phyloP scores from a whole-genome alignment of 257 asterid genomes.

The Forsythia viridissima region DNA sequence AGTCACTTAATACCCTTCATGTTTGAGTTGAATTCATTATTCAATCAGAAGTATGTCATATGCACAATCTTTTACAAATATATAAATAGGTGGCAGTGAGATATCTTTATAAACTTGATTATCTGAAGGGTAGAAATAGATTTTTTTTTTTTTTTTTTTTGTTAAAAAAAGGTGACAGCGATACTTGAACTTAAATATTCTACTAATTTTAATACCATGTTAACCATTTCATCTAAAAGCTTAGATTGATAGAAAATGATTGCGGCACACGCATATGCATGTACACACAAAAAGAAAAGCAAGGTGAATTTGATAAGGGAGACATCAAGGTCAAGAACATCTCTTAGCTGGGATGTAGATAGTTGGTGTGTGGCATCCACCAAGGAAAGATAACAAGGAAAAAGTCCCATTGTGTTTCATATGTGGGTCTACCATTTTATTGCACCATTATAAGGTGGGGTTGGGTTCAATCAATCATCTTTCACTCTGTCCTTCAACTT shows the following conservation, averaged over 20 bases:
- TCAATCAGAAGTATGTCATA: too few species aligned
- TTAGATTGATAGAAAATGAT: neutral
- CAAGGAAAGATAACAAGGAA: constrained; percentile 19
- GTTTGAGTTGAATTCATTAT: too few species aligned
- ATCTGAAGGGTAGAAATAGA: neutral
- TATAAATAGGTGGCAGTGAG: too few species aligned
- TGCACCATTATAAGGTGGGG: constrained; percentile 77
- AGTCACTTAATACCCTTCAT: neutral
- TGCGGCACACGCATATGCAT: neutral
- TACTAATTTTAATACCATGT: too few species aligned
- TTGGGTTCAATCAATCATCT: constrained; percentile 81
- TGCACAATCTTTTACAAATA: too few species aligned
- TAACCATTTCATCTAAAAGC: neutral
- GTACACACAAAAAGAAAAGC: neutral
- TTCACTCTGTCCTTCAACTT: constrained; percentile 45
- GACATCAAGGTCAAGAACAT: constrained; percentile 36
- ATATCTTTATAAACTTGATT: too few species aligned
- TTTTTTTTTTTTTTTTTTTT: too few species aligned
- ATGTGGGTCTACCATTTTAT: constrained; percentile 60
- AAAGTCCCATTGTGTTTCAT: constrained; percentile 26
- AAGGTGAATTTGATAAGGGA: constrained; percentile 15
- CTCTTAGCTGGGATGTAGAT: constrained; percentile 50
- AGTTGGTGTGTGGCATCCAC: constrained; percentile 42
- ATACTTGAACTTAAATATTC: too few species aligned
- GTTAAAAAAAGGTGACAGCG: too few species aligned